phyloP scores from a whole-genome alignment of 2,329 filamentous ascomycete species.

The Lasiodiplodia gonubiensis region DNA sequence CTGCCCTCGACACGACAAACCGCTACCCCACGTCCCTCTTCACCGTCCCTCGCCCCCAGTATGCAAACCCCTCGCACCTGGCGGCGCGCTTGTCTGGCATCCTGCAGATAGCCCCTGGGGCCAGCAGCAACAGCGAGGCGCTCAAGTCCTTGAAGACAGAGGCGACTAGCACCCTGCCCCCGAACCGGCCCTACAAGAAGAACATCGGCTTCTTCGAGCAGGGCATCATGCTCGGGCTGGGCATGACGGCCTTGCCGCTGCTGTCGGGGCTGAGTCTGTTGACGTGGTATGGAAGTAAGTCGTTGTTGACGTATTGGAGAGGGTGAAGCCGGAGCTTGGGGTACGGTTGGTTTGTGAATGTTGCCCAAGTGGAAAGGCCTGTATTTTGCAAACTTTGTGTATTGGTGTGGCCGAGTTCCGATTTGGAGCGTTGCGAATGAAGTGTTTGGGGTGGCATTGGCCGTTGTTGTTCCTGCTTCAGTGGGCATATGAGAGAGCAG shows the following conservation, averaged over 20 bases:
- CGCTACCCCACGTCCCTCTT: conserved; percentile 55
- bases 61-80: conserved; percentile 31
- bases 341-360: not conserved
- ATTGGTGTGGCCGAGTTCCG: too few species aligned
- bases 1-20: conserved; percentile 34
- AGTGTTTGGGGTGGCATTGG: too few species aligned
- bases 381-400: too few species aligned
- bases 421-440: too few species aligned
- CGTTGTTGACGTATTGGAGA: not conserved
- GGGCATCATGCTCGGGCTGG: conserved; percentile 45
- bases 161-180: conserved; percentile 35
- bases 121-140: conserved; percentile 16
- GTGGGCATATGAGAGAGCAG: too few species aligned
- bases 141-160: conserved; percentile 33
- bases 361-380: too few species aligned
- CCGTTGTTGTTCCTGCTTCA: too few species aligned
- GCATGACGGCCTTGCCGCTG: conserved; percentile 41
- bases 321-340: not conserved
- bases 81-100: conserved; percentile 28
- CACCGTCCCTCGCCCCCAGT: conserved; percentile 53
- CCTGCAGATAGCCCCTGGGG: not conserved
- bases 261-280: conserved; percentile 39
- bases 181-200: conserved; percentile 43
- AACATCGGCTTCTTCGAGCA: conserved; percentile 48
- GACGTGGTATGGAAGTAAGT: conserved; percentile 35